Evolutionary conservation across 345 rosid genomes (phyloP).

Genomic region (Boechera retrofracta): DNA sequence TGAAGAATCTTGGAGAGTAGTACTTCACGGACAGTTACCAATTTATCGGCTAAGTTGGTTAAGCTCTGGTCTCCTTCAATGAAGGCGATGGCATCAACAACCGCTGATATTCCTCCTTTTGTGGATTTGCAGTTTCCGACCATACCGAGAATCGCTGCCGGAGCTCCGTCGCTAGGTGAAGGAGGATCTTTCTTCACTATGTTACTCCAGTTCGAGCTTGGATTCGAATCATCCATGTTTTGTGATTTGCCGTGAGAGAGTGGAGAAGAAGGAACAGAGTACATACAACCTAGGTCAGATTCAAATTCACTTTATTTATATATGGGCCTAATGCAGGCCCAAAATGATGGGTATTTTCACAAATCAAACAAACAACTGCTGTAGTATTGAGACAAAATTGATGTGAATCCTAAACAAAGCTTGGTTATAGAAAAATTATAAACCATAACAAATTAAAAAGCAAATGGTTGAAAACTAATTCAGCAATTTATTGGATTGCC

Average conservation of each 20-base stretch:
- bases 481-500: neutral
- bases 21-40: too few species aligned
- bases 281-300: too few species aligned
- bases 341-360: neutral
- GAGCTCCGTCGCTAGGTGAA: too few species aligned
- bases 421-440: neutral
- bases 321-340: neutral
- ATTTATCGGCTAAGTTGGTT: too few species aligned
- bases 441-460: neutral
- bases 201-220: too few species aligned
- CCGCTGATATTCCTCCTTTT: too few species aligned
- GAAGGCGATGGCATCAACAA: too few species aligned
- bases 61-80: too few species aligned
- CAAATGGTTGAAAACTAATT: neutral
- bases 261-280: neutral
- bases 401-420: neutral
- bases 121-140: too few species aligned
- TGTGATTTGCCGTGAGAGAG: neutral
- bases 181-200: too few species aligned
- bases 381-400: neutral
- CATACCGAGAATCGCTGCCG: too few species aligned
- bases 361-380: neutral
- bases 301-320: neutral
- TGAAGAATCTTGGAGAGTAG: too few species aligned
- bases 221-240: neutral